Conservation (phyloP, 805 yeast genomes). For the Wickerhamomyces bovis region DNA sequence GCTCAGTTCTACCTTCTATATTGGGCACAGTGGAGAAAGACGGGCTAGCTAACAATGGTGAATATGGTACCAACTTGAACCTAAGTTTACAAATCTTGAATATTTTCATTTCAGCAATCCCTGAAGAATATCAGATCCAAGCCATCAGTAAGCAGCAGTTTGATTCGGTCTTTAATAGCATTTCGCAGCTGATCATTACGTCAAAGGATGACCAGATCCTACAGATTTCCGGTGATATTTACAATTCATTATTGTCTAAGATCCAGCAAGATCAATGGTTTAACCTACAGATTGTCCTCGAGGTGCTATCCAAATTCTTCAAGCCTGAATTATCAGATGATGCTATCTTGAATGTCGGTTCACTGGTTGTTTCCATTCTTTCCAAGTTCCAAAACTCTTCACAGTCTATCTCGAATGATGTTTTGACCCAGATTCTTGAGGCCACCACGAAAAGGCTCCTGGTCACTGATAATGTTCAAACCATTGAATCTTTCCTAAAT, state of each 20-base stretch:
- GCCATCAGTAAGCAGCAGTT: constrained; percentile 18
- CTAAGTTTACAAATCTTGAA: constrained; percentile 51
- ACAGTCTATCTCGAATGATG: constrained; percentile 2
- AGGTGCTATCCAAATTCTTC: constrained; percentile 61
- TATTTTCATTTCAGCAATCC: constrained; percentile 34
- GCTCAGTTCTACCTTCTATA: constrained; percentile 46
- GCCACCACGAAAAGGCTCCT: constrained; percentile 68
- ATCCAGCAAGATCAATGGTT: constrained; percentile 22
- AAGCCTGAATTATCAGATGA: constrained; percentile 69
- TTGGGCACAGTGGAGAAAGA: constrained; percentile 31
- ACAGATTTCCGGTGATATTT: constrained; percentile 72
- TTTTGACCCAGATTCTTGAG: constrained; percentile 51
- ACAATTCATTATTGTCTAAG: constrained; percentile 50
- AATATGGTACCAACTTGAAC: constrained; percentile 55
- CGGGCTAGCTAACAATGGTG: constrained; percentile 22
- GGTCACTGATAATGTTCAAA: constrained; percentile 59
- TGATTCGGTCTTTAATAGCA: constrained; percentile 35
- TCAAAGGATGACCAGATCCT: constrained; percentile 72
- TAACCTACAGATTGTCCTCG: constrained; percentile 37
- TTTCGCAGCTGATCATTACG: constrained; percentile 26
- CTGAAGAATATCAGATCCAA: constrained; percentile 30
- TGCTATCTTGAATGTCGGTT: constrained; percentile 75
- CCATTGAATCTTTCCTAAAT: constrained; percentile 70
- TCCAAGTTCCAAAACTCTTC: constrained; percentile 37
- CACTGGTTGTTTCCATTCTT: constrained; percentile 53